Evolutionary conservation across 345 rosid species (phyloP).

Genomic region (Firmiana major): DNA sequence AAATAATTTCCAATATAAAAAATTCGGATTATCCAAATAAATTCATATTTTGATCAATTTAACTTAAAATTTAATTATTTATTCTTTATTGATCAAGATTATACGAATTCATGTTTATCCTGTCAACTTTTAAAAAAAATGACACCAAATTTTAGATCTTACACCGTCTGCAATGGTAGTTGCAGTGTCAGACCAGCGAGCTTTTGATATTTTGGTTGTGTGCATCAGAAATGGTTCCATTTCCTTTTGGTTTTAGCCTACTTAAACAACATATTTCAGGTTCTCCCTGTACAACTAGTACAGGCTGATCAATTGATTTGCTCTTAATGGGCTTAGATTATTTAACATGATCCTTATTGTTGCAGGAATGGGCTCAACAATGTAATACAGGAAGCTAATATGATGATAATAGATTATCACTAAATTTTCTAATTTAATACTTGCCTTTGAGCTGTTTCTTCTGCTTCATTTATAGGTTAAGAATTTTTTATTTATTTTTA

Average conservation of each 20-base stretch:
- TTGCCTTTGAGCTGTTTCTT: background rate
- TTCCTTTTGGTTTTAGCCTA: background rate
- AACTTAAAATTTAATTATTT: no score
- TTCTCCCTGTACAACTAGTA: background rate
- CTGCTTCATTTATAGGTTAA: conserved; percentile 10
- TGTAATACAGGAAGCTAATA: background rate
- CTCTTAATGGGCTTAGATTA: background rate
- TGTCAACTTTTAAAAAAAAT: no score
- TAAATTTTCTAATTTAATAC: no score
- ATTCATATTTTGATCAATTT: no score
- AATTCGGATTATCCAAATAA: no score
- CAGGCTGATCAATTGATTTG: background rate
- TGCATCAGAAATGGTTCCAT: background rate
- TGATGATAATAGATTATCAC: background rate
- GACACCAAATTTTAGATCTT: no score
- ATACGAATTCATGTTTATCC: no score
- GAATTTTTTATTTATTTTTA: conserved; percentile 9
- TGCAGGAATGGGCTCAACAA: background rate
- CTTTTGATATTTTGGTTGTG: background rate
- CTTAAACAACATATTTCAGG: background rate
- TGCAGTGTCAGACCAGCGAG: background rate
- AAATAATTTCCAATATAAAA: no score
- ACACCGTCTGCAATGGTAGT: background rate
- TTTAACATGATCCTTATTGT: background rate
- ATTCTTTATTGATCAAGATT: no score